Percentiles rank a stretch among this genome's conserved stretches.
Conservation (phyloP, 352 stramenopile species). For the Phytophthora macrochlamydospora region DNA sequence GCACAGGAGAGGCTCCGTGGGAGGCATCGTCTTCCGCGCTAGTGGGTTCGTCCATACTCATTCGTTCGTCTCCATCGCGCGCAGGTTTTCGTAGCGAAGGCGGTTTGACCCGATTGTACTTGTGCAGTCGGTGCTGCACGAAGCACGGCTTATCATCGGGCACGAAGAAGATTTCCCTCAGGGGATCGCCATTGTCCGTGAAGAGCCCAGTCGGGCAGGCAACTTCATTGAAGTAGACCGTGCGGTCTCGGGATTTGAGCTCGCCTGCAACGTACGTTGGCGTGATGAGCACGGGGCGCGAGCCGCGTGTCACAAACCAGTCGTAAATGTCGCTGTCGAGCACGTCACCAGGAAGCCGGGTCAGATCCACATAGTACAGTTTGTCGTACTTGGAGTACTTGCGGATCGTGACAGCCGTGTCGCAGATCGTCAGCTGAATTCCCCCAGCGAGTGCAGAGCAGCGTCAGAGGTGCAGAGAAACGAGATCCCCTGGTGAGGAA, state of each 20-base stretch:
- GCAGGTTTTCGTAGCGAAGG: neutral
- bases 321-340: conserved; percentile 1
- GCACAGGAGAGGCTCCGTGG: neutral
- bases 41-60: neutral
- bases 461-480: conserved; percentile 4
- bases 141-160: conserved; percentile 4
- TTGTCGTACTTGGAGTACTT: conserved; percentile 9
- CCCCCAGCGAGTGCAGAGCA: neutral
- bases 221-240: conserved; percentile 4
- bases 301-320: neutral
- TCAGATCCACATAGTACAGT: conserved; percentile 4
- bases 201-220: neutral
- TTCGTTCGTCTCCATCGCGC: too few species aligned
- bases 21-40: neutral
- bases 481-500: neutral
- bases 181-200: neutral
- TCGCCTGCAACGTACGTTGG: neutral
- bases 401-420: conserved; percentile 2
- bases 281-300: conserved; percentile 6
- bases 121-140: conserved; percentile 1
- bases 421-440: conserved; percentile 1
- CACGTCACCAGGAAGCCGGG: neutral
- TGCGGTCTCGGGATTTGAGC: neutral
- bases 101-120: conserved; percentile 1
- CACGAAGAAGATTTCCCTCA: conserved; percentile 3